Evolutionary conservation across 2,329 filamentous ascomycete genomes (phyloP), one percentile per base, ranked within the genome.

Genomic region (Calonectria pseudoreteaudii): DNA sequence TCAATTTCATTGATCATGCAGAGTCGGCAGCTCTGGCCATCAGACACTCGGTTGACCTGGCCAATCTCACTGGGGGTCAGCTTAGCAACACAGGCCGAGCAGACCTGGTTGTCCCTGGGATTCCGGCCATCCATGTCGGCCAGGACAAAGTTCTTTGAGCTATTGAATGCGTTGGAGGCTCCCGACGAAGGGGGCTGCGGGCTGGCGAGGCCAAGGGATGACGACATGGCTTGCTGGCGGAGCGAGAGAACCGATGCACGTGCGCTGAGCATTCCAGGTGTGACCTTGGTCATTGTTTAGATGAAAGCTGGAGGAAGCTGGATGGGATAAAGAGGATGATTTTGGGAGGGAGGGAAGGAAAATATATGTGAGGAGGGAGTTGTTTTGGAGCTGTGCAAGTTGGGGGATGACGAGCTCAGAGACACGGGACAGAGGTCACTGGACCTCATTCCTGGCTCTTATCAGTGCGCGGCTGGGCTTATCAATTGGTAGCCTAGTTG

Each of bases 131-230:
- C 81, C 84, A 87, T 86, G 75, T 86, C 84, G 72, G 84, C 81
- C 28, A 86, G 76, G 13, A 90, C 78, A 84, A 92, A 91, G 88
- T 87, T 88, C 74, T 80, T 82, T 26, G 82, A 79, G 60, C 62
- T 69, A 23, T 75, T 72, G 30, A 56, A 72, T 52, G 68, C 13
- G 28, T 70, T 69, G 36, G 65, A 9, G 50, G 13, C 66, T 34
- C 77, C 76, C 56, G 79, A 80, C 20, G 81, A 75, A 70, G 81
- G 76, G 20, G 77, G 77, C 71, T 83, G 80, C 31, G 78, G 75
- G 73, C 81, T 81, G 74, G 82, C 68, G 23, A 72, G 56, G 6
- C 70, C 65, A 34, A 70, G 50, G 36, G 78, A 77, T 80, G 69
- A 82, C 81, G 70, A 82, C 79, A 73, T 81, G 28, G 84, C 82